These are phyloP conservation scores for Fagopyrum tataricum DNA, from an alignment of 148 eudicot species.

Conservation along the genomic window DNA sequence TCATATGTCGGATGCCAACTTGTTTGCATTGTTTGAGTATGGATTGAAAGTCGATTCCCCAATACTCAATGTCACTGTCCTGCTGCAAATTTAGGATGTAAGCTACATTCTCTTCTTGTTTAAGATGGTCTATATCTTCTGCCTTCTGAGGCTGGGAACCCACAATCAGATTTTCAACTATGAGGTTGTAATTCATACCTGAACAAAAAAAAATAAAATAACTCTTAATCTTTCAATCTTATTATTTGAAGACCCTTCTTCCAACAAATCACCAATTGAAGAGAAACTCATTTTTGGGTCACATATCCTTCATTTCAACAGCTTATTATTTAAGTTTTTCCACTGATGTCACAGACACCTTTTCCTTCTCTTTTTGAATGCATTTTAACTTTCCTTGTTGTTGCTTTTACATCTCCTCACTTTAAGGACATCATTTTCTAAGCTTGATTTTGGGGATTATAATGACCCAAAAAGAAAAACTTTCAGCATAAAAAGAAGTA, in stretches of 20 bases:
- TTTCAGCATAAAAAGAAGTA: background rate
- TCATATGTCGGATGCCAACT: constrained; percentile 66
- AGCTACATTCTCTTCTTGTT: constrained; percentile 58
- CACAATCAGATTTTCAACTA: constrained; percentile 73
- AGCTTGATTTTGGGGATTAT: background rate
- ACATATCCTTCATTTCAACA: background rate
- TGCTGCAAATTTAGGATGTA: constrained; percentile 92
- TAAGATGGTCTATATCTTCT: constrained; percentile 88
- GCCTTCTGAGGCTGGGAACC: constrained; percentile 94
- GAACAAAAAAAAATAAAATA: constrained; percentile 21
- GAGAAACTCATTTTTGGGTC: background rate
- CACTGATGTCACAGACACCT: background rate
- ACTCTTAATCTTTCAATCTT: background rate
- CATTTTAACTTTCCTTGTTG: background rate
- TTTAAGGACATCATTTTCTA: background rate
- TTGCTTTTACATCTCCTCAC: constrained; percentile 5
- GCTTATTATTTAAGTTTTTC: too few species aligned
- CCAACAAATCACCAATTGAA: background rate
- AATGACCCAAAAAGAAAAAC: background rate
- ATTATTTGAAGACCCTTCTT: background rate
- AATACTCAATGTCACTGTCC: constrained; percentile 76
- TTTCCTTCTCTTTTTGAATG: background rate
- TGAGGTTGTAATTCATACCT: constrained; percentile 89
- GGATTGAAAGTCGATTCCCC: constrained; percentile 75
- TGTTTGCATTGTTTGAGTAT: constrained; percentile 48